Evolutionary conservation across 805 yeast species (phyloP), one percentile per base, ranked within the genome.

Genomic region (Ogataea salicorniae): DNA sequence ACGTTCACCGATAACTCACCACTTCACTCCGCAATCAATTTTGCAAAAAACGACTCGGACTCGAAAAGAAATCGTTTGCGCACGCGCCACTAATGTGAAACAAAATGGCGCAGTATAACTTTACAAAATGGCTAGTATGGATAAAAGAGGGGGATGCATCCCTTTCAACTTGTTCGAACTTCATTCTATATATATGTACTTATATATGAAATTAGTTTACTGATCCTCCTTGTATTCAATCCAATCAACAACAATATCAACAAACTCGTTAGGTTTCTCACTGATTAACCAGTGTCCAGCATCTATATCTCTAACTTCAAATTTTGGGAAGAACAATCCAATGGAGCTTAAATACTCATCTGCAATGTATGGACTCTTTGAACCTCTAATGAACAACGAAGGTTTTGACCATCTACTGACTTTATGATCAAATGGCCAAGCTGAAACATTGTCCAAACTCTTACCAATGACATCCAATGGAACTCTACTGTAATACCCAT

Each of bases 211-310:
- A 14, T 9, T 34, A n/a, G 13, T 11, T 31, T 31, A 44, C 34
- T 22, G n/a, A 23, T 63, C 69, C 46, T 64, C 69, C 33, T 56
- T 51, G 15, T 53, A 61, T 47, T 79, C 80, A 6, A 88, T 72
- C 67, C 81, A 91, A 29, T 83, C 84, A 29, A 72, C 73, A 15
- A 87, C 79, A 6, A 69, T 67, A 3, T 73, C 78, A 22, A 87
- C 70, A 53, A 92, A 89, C 59, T 84, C 95, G 7, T 70, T 57
- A 0, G 98, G 96, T 55, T 84, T 84, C 60, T 92, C 97, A 37
- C 88, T 80, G 54, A 88, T 88, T 15, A 91, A 78, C 96, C 97
- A 92, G 65, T 92, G 99, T 2, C 97, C 97, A 0, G 91, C 79
- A 17, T 87, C 83, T 22, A 94, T 70, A 59, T 86, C 96, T 40